Base-by-base conservation (phyloP, 257 asterid genomes). In the Leptodermis oblonga region DNA sequence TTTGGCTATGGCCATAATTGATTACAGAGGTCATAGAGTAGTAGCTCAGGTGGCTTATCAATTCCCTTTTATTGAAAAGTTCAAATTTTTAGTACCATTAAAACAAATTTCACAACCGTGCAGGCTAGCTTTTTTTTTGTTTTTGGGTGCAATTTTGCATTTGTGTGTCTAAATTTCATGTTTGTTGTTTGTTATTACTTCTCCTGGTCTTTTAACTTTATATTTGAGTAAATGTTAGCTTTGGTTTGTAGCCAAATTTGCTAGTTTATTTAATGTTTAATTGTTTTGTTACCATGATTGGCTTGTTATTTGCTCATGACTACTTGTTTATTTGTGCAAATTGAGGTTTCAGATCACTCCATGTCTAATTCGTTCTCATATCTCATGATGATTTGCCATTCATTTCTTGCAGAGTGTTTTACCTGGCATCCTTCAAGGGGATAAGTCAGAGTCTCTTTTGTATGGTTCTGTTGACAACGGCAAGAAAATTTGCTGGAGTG, bases 371-470 rank as follows among this genome's bases (percentile, higher is more conserved):
- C 33, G 9, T 62, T 23, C 20, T 33, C 31, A 34, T 4, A 23
- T 31, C 45, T 48, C 31, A 22, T 41, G 42, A 63, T 68, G 49
- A 20, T 33, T 67, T 30, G 1, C 22, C 53, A n/a, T 41, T 51
- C 49, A 76, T 45, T 75, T 49, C 63, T 81, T 70, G 69, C 80
- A 92, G 98, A 92, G 98, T 79, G 97, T 92, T 77, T 82, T 92
- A 76, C 98, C 98, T 28, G 98, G 98, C 73, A 92, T 92, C 84
- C 96, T 90, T 79, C 97, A 92, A 81, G 97, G 98, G 70, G 97
- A 92, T 75, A 90, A 92, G 78, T 88, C 98, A 15, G 97, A 92
- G 73, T 88, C 98, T 66, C 97, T 92, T 77, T 72, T 90, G 65
- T 92, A 92, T 70, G 98, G 98, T 65, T 92, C 98, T 73, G 97